A percentile compares a stretch with the other conserved stretches of the same genome.
Conservation (phyloP, 352 stramenopile genomes). For the Peronospora farinosa region DNA sequence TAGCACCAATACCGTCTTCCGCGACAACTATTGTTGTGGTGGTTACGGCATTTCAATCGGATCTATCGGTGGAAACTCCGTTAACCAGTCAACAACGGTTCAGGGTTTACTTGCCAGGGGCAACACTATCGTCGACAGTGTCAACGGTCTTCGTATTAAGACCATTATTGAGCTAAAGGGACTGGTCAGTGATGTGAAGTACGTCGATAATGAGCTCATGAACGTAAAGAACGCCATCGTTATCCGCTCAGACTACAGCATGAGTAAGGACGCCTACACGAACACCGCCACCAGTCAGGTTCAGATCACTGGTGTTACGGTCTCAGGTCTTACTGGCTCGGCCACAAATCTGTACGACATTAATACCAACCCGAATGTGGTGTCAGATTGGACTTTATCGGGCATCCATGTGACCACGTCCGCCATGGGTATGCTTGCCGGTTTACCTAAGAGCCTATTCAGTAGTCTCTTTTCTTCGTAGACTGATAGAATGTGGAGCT, state of each 20-base stretch:
- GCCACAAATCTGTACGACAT: neutral
- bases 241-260: conserved; percentile 16
- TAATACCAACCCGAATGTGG: neutral
- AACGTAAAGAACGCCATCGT: neutral
- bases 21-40: neutral
- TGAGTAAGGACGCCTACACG: conserved; percentile 8
- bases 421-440: neutral
- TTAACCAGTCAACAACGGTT: neutral
- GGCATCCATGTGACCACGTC: neutral
- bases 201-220: neutral
- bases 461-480: no score
- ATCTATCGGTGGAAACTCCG: neutral
- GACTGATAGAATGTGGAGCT: no score
- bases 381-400: neutral
- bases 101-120: neutral
- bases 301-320: conserved; percentile 2
- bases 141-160: conserved; percentile 1
- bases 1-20: neutral
- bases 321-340: conserved; percentile 6
- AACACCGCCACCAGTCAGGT: conserved; percentile 3
- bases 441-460: neutral
- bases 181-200: neutral
- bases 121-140: conserved; percentile 1
- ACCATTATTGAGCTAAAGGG: neutral
- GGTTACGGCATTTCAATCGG: neutral